Evolutionary conservation across 805 yeast species (phyloP).

Genomic region (Ogataea siamensis): DNA sequence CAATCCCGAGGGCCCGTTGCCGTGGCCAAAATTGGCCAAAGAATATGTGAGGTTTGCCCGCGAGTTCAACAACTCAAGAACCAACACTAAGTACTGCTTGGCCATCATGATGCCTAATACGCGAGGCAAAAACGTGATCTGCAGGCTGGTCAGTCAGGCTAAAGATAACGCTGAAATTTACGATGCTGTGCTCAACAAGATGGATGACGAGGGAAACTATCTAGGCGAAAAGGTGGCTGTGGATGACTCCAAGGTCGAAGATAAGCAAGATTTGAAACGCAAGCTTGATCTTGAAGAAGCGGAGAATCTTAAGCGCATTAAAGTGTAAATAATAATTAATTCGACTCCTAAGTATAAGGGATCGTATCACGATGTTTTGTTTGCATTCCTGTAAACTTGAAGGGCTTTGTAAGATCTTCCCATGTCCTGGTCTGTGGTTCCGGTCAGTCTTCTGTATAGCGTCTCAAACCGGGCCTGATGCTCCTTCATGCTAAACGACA

Average conservation of each 20-base stretch:
- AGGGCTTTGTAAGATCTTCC: constrained; percentile 74
- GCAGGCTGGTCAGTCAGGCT: constrained; percentile 53
- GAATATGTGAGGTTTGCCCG: constrained; percentile 57
- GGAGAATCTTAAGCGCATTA: constrained; percentile 11
- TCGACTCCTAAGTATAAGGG: background rate
- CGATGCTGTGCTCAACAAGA: constrained; percentile 33
- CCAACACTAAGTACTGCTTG: constrained; percentile 81
- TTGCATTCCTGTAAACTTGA: constrained; percentile 3
- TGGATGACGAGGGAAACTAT: constrained; percentile 37
- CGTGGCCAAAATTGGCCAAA: constrained; percentile 54
- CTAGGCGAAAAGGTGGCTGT: constrained; percentile 7
- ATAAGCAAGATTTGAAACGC: constrained; percentile 6
- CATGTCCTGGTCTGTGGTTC: constrained; percentile 61
- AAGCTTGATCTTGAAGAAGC: constrained; percentile 6
- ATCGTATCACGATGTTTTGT: constrained; percentile 1
- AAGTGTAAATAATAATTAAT: constrained; percentile 3
- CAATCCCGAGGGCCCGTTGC: constrained; percentile 38
- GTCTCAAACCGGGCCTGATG: constrained; percentile 50
- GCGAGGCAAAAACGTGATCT: constrained; percentile 39
- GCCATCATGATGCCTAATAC: constrained; percentile 65
- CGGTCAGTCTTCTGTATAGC: constrained; percentile 63
- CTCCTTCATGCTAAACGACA: constrained; percentile 41
- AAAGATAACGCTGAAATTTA: constrained; percentile 54
- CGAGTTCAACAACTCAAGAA: constrained; percentile 56
- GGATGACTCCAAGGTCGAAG: constrained; percentile 4